phyloP scores from a whole-genome alignment of 495 filamentous ascomycete genomes.

The Xylaria sp. region DNA sequence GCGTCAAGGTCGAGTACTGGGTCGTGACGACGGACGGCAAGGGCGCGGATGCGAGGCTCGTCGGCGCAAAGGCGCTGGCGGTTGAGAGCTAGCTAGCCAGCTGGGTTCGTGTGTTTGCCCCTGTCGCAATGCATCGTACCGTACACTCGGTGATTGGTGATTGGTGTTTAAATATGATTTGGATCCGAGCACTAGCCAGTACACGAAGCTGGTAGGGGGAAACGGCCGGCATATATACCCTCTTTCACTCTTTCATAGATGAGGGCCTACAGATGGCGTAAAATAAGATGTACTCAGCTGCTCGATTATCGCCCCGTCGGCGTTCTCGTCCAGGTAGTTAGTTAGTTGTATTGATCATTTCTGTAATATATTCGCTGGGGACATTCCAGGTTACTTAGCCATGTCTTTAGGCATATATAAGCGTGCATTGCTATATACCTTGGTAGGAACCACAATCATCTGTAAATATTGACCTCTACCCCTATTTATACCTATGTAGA shows the following conservation, averaged over 20 bases:
- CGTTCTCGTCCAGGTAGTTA: background rate
- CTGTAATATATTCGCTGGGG: background rate
- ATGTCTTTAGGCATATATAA: background rate
- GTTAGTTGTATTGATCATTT: background rate
- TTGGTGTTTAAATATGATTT: conserved; percentile 2
- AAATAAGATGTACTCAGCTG: background rate
- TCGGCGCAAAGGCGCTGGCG: conserved; percentile 77
- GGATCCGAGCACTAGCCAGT: background rate
- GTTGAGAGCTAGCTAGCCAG: conserved; percentile 65
- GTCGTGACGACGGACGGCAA: conserved; percentile 66
- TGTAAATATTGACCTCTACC: no score
- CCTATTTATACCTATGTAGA: no score
- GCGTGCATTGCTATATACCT: background rate
- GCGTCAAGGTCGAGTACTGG: conserved; percentile 77
- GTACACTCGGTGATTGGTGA: background rate
- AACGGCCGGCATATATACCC: background rate
- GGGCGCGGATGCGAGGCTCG: conserved; percentile 59
- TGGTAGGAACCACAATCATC: no score
- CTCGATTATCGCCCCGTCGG: background rate
- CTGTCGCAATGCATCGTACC: no score
- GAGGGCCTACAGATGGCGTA: background rate
- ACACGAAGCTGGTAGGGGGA: background rate
- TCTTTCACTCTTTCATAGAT: background rate
- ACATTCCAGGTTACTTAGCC: no score
- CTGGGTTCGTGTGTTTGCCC: no score